A percentile compares a stretch with the other conserved stretches of the same genome.
Evolutionary conservation across 768 basidiomycete species (phyloP).

Genomic region (Mycena albidolilacea): DNA sequence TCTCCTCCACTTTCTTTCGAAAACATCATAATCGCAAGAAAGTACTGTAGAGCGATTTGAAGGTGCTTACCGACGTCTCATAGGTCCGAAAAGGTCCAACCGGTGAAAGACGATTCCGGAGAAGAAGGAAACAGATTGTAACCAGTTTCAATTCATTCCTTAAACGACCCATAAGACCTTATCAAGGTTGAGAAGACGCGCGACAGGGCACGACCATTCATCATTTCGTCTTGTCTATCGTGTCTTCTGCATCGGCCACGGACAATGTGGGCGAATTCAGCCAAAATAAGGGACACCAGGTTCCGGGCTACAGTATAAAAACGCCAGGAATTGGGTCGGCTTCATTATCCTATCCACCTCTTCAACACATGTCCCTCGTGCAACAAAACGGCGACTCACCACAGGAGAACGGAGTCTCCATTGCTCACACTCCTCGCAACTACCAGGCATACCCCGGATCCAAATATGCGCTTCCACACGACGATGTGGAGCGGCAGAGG

Average conservation of each 20-base stretch:
- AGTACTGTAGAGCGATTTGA: no score
- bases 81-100: neutral
- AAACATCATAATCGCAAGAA: no score
- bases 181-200: no score
- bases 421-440: slow-evolving; percentile 19
- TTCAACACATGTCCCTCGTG: neutral
- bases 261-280: neutral
- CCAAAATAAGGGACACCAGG: neutral
- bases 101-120: neutral
- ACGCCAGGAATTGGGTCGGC: neutral
- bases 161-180: no score
- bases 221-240: neutral
- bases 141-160: neutral
- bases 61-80: neutral
- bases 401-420: neutral
- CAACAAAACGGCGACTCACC: neutral
- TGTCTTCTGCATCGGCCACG: no score
- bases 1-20: no score
- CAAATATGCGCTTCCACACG: slow-evolving; percentile 37
- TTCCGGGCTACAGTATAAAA: neutral
- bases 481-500: slow-evolving; percentile 35
- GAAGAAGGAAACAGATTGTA: neutral
- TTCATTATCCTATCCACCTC: neutral
- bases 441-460: slow-evolving; percentile 36
- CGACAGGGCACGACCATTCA: no score